Evolutionary conservation across 768 basidiomycete species (phyloP).

Genomic region (Leccinum uliginosum): DNA sequence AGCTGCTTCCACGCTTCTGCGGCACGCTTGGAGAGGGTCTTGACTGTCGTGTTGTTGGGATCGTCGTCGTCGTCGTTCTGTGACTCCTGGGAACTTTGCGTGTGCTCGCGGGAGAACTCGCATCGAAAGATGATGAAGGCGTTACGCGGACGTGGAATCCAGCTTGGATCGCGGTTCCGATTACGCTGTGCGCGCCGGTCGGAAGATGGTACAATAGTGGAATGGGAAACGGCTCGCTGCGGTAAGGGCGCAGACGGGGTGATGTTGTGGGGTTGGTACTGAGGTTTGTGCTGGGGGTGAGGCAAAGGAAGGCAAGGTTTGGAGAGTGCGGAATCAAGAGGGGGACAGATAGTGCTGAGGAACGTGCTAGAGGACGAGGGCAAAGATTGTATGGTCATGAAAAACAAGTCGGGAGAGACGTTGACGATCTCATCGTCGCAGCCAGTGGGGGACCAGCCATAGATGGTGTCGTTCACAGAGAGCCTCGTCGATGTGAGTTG

Average conservation of each 20-base stretch:
- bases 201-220: constrained; percentile 33
- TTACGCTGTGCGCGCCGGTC: constrained; percentile 36
- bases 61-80: constrained; percentile 25
- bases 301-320: neutral
- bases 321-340: constrained; percentile 5
- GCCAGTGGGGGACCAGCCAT: constrained; percentile 27
- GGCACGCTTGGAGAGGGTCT: constrained; percentile 72
- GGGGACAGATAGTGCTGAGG: constrained; percentile 12
- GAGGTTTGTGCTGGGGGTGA: neutral
- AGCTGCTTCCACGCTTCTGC: constrained; percentile 71
- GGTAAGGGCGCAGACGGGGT: neutral
- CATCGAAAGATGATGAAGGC: constrained; percentile 73
- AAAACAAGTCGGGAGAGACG: constrained; percentile 16
- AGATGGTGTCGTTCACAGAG: constrained; percentile 8
- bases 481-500: constrained; percentile 6
- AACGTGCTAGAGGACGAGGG: neutral
- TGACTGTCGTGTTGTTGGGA: constrained; percentile 30
- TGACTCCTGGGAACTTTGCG: constrained; percentile 33
- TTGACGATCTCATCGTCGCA: constrained; percentile 28
- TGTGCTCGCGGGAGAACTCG: constrained; percentile 50
- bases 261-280: neutral
- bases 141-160: constrained; percentile 66
- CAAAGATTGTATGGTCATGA: constrained; percentile 6
- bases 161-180: constrained; percentile 46
- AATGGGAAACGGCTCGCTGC: neutral